These are phyloP conservation scores for Achlya hypogyna DNA, from an alignment of 352 stramenopile species.

Conservation along the genomic window DNA sequence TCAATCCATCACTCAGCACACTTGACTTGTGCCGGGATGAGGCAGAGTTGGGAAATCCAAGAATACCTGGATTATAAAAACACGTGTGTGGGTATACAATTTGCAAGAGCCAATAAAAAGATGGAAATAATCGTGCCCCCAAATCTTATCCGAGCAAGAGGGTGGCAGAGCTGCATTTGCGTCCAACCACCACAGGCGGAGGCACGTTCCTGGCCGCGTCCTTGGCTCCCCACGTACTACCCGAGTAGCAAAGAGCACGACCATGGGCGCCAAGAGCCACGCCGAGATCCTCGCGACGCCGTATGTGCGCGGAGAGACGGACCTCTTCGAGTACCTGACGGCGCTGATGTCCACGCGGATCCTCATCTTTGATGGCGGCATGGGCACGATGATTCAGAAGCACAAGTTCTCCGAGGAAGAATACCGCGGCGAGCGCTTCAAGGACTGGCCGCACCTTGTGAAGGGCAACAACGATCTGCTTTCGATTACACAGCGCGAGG, in stretches of 20 bases:
- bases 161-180: slow-evolving; percentile 13
- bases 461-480: slow-evolving; percentile 98
- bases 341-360: slow-evolving; percentile 72
- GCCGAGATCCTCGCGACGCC: slow-evolving; percentile 41
- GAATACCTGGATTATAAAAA: neutral
- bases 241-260: neutral
- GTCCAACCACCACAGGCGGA: slow-evolving; percentile 8
- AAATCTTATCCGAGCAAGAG: too few species aligned
- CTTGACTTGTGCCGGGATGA: neutral
- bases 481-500: slow-evolving; percentile 89
- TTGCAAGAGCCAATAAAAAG: neutral
- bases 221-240: neutral
- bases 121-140: neutral
- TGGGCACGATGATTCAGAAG: slow-evolving; percentile 97
- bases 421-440: slow-evolving; percentile 92
- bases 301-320: slow-evolving; percentile 56
- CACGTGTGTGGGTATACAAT: neutral
- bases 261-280: neutral
- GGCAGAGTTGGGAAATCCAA: neutral
- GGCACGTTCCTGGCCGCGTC: slow-evolving; percentile 9
- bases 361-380: slow-evolving; percentile 95
- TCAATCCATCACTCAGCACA: neutral
- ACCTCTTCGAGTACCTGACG: slow-evolving; percentile 66
- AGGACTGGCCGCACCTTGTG: slow-evolving; percentile 85
- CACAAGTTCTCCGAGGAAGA: slow-evolving; percentile 91